Evolutionary conservation across 495 filamentous ascomycete species (phyloP).

Genomic region (Penicillium odoratum): DNA sequence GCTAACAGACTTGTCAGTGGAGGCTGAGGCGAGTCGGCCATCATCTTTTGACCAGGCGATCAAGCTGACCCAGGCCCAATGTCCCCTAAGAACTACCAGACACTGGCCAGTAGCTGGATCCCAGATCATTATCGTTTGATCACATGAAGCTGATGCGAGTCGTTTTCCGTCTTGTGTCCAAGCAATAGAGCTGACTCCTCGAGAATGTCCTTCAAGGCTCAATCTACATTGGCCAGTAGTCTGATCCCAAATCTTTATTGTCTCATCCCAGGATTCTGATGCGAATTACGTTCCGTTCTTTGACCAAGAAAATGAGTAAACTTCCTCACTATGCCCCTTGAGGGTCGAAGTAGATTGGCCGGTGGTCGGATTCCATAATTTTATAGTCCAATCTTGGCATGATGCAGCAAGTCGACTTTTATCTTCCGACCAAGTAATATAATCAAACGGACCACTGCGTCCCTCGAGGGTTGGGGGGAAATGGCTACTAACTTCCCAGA

Average conservation of each 20-base stretch:
- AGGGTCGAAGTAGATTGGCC: constrained; percentile 5
- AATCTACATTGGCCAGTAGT: not conserved
- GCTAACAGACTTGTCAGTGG: no score
- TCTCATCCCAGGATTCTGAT: not conserved
- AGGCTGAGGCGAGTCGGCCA: no score
- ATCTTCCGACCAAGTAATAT: not conserved
- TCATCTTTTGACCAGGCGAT: no score
- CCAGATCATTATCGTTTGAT: no score
- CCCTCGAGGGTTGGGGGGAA: not conserved
- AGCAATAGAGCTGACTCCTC: no score
- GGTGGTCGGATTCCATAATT: not conserved
- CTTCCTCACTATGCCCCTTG: not conserved
- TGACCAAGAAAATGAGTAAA: not conserved
- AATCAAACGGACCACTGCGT: not conserved
- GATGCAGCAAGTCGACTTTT: no score
- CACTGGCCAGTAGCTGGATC: no score
- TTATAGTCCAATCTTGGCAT: not conserved
- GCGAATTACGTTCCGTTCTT: not conserved
- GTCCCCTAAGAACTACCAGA: no score
- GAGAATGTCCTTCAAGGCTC: no score
- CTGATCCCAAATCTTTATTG: constrained; percentile 1
- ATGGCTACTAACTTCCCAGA: not conserved
- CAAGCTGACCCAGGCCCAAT: no score
- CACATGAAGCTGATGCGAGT: no score
- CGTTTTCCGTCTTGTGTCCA: no score